Conservation (phyloP, 495 filamentous ascomycete genomes). For the Penicillium desertorum region DNA sequence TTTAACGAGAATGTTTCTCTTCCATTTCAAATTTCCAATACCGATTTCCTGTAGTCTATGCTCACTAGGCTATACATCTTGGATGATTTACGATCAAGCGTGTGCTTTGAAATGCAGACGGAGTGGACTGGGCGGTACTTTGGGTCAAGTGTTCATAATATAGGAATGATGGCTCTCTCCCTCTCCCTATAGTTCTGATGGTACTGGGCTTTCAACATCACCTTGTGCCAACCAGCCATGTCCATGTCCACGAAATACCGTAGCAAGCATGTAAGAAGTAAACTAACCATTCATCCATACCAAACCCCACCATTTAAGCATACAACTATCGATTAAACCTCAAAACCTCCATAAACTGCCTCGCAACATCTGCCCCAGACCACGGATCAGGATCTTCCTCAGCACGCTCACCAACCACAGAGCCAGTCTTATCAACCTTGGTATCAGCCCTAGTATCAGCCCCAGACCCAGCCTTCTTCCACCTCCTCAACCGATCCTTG, state of each 20-base stretch:
- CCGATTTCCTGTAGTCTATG: conserved; percentile 37
- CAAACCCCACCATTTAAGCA: neutral
- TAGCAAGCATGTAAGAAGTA: conserved; percentile 1
- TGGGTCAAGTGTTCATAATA: conserved; percentile 17
- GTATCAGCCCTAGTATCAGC: conserved; percentile 2
- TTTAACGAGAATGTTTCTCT: conserved; percentile 28
- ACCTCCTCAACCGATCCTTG: conserved; percentile 32
- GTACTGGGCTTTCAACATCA: neutral
- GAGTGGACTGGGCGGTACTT: conserved; percentile 13
- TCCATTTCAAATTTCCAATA: conserved; percentile 28
- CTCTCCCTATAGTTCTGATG: neutral
- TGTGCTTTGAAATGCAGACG: conserved; percentile 30
- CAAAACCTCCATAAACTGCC: conserved; percentile 51
- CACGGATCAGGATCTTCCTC: conserved; percentile 39
- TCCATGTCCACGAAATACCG: neutral
- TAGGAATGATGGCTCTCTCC: conserved; percentile 2
- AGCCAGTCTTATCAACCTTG: conserved; percentile 9
- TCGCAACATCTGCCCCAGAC: conserved; percentile 46
- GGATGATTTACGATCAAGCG: conserved; percentile 35
- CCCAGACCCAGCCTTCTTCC: conserved; percentile 13
- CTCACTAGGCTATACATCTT: conserved; percentile 25
- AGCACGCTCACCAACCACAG: conserved; percentile 15
- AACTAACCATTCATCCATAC: neutral
- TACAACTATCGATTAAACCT: conserved; percentile 42
- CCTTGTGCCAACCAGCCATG: neutral